Base-by-base conservation (phyloP, 23 red algal genomes). In the Gracilaria gracilis region DNA sequence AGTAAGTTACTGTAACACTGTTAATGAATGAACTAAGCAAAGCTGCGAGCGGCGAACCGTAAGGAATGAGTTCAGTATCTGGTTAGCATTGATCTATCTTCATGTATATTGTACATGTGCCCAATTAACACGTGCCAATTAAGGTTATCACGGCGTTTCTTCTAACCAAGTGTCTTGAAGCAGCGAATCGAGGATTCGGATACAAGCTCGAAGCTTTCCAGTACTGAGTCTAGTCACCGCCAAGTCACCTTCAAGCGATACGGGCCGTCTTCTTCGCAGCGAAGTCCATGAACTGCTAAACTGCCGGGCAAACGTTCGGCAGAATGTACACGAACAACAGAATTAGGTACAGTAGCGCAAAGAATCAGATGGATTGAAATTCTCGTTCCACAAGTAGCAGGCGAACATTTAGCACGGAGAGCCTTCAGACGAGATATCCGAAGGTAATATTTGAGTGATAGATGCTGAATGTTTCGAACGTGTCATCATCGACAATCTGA, bases 391-490 rank as follows among this genome's bases (percentile, higher is more conserved):
- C 62, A 67, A 34, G 12, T 31, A 31, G 7, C 62, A 31, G 1
- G 2, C 33, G 32, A 13, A 31, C 33, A 67, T 17, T 33, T 35
- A 13, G 11, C 62, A 67, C 2, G 33, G 7, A 9, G 2, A 7
- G 72, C 27, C 11, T 50, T 77, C 39, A 77, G 20, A 77, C 72
- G 25, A 77, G 72, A 31, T 77, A 77, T 9, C 72, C 79, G 64
- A 62, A 3, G 36, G 79, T 27, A 4, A 38, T 27, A 34, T 55
- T 80, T 1, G 75, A 61, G 39, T 90, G 46, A 57, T 77, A 74
- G 59, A 90, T 90, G 58, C 71, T 90, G 32, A 90, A 19, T 35
- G 28, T 28, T 1, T 66, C 71, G 32, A 90, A 57, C 1, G 71
- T 44, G 67, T 36, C 37, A 13, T 73, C 64, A 48, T 51, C 46